Conservation (phyloP, 495 filamentous ascomycete genomes). For the Neohortaea acidophila region DNA sequence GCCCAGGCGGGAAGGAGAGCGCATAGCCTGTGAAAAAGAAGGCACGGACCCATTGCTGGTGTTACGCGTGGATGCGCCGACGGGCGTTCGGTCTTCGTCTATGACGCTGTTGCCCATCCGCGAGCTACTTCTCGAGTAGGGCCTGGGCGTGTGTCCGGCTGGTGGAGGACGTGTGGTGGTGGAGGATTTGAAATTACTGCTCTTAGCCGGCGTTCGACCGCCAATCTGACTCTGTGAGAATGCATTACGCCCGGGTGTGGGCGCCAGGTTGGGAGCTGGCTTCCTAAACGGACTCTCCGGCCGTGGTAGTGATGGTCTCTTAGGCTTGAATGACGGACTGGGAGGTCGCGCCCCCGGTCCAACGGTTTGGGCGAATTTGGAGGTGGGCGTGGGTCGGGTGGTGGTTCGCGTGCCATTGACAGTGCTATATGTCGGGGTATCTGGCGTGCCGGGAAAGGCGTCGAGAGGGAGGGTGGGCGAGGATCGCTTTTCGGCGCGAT, state of each 20-base stretch:
- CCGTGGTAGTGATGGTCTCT: conserved; percentile 65
- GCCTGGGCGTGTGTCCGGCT: conserved; percentile 18
- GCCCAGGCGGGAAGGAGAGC: conserved; percentile 14
- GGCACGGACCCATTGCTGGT: conserved; percentile 10
- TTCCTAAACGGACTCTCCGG: conserved; percentile 68
- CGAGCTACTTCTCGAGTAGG: conserved; percentile 28
- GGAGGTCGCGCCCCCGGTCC: conserved; percentile 55
- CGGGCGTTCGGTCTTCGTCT: conserved; percentile 35
- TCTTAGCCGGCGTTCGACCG: conserved; percentile 39
- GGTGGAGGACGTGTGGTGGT: conserved; percentile 7
- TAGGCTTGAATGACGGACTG: conserved; percentile 54
- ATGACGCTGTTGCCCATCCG: conserved; percentile 23
- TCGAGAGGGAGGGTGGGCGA: conserved; percentile 41
- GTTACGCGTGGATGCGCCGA: conserved; percentile 30
- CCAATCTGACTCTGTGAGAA: conserved; percentile 30
- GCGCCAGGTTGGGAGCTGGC: conserved; percentile 32
- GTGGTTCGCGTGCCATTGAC: conserved; percentile 32
- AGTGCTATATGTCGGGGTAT: conserved; percentile 42
- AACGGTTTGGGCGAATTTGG: conserved; percentile 64
- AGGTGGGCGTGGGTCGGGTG: conserved; percentile 46
- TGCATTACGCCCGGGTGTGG: conserved; percentile 38
- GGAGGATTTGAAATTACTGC: conserved; percentile 30
- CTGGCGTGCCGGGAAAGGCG: conserved; percentile 52
- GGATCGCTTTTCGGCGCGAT: conserved; percentile 59
- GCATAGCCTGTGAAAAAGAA: conserved; percentile 16